Evolutionary conservation across 805 yeast species (phyloP).

Genomic region (Wickerhamomyces sydowiorum): DNA sequence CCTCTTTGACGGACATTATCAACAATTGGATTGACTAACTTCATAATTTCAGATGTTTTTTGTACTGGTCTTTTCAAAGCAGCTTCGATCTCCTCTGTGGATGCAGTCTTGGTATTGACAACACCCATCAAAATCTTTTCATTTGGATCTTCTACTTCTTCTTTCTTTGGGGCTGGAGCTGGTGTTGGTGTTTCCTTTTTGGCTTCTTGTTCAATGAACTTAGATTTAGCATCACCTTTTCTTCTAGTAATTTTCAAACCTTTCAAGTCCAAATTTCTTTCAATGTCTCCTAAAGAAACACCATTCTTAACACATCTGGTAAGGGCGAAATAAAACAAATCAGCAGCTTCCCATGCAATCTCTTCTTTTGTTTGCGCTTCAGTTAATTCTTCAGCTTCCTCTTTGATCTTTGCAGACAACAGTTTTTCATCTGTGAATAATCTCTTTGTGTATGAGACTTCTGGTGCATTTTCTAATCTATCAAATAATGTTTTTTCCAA

Average conservation of each 20-base stretch:
- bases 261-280: constrained; percentile 77
- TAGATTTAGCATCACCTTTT: constrained; percentile 92
- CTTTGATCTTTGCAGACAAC: constrained; percentile 81
- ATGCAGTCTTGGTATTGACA: constrained; percentile 43
- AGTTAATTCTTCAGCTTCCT: constrained; percentile 93
- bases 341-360: constrained; percentile 97
- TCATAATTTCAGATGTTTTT: constrained; percentile 87
- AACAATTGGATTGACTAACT: constrained; percentile 85
- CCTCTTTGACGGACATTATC: constrained; percentile 72
- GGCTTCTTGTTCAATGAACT: constrained; percentile 42
- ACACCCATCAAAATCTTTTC: constrained; percentile 23
- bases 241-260: constrained; percentile 84
- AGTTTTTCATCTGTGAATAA: constrained; percentile 73
- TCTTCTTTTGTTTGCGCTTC: constrained; percentile 70
- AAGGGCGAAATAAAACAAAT: constrained; percentile 71
- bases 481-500: constrained; percentile 62
- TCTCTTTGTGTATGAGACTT: constrained; percentile 91
- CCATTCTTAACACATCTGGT: constrained; percentile 73
- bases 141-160: constrained; percentile 22
- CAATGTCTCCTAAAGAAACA: constrained; percentile 75
- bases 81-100: constrained; percentile 41
- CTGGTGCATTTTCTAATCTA: constrained; percentile 69
- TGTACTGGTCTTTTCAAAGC: constrained; percentile 94
- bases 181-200: constrained; percentile 17
- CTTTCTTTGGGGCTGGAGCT: constrained; percentile 15